phyloP scores from a whole-genome alignment of 2,329 filamentous ascomycete species.

The Diaporthe sp. region DNA sequence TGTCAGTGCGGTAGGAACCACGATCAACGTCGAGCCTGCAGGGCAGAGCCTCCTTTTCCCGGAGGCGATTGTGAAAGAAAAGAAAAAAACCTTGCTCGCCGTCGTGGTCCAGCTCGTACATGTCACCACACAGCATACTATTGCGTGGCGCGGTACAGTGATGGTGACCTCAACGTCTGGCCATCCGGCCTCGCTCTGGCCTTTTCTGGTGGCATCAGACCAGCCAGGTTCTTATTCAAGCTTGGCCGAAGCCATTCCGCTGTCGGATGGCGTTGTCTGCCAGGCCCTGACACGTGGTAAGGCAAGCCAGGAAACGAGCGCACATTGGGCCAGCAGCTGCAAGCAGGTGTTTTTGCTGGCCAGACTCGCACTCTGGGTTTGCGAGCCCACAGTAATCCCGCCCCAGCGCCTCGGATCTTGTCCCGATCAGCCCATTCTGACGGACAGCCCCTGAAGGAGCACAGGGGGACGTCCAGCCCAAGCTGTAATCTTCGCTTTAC shows the following conservation, averaged over 20 bases:
- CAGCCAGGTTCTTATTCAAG: slow-evolving; percentile 4
- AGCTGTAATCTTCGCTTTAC: slow-evolving; percentile 16
- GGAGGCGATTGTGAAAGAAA: neutral
- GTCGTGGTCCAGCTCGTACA: neutral
- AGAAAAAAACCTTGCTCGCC: neutral
- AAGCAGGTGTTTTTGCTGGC: slow-evolving; percentile 16
- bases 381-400: slow-evolving; percentile 33
- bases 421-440: slow-evolving; percentile 40
- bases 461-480: neutral
- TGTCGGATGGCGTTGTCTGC: slow-evolving; percentile 22
- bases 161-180: slow-evolving; percentile 21
- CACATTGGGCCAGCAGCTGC: neutral
- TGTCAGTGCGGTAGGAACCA: slow-evolving; percentile 6
- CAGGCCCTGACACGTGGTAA: slow-evolving; percentile 31
- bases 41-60: slow-evolving; percentile 9
- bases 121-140: slow-evolving; percentile 7
- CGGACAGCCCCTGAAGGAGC: neutral
- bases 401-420: slow-evolving; percentile 35
- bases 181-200: neutral
- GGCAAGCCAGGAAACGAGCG: slow-evolving; percentile 11
- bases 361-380: slow-evolving; percentile 1
- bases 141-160: slow-evolving; percentile 21
- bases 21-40: neutral
- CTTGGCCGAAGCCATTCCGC: slow-evolving; percentile 6
- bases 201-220: slow-evolving; percentile 11